These are phyloP conservation scores for Apiospora phragmitis DNA, from an alignment of 2,329 filamentous ascomycete species.

Conservation along the genomic window DNA sequence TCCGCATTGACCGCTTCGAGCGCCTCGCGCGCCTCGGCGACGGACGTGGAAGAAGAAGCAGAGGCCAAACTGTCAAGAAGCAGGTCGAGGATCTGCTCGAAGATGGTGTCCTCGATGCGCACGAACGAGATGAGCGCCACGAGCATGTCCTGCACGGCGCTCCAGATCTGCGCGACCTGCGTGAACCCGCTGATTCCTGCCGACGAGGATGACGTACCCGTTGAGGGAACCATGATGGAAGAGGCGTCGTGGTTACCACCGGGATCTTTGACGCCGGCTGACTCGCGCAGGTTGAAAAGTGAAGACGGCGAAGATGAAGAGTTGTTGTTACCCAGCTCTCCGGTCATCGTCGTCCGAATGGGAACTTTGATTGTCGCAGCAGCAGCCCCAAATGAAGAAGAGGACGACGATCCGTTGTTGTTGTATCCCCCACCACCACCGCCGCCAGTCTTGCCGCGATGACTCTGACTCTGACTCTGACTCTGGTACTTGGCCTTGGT, in stretches of 20 bases:
- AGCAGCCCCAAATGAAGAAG: conserved; percentile 12
- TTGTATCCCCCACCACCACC: background rate
- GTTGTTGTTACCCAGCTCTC: background rate
- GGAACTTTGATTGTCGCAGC: background rate
- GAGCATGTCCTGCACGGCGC: conserved; percentile 59
- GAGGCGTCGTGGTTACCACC: background rate
- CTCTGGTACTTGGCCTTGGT: conserved; percentile 34
- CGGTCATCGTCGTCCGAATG: background rate
- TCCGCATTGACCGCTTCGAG: conserved; percentile 69
- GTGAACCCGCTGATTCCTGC: conserved; percentile 58
- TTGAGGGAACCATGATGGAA: conserved; percentile 1
- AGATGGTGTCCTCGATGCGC: conserved; percentile 64
- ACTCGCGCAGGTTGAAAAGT: background rate
- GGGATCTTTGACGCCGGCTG: conserved; percentile 21
- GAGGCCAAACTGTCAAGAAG: conserved; percentile 51
- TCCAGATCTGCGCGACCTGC: conserved; percentile 64
- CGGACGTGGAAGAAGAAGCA: conserved; percentile 22
- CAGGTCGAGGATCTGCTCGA: conserved; percentile 70
- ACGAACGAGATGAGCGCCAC: conserved; percentile 63
- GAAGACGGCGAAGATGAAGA: background rate
- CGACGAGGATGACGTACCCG: conserved; percentile 15
- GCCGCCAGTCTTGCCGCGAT: background rate
- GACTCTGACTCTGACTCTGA: background rate
- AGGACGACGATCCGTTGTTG: too few relatives aligned
- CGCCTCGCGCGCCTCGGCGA: conserved; percentile 50